phyloP scores from a whole-genome alignment of 2,329 filamentous ascomycete species.

The Botrytis tulipae region DNA sequence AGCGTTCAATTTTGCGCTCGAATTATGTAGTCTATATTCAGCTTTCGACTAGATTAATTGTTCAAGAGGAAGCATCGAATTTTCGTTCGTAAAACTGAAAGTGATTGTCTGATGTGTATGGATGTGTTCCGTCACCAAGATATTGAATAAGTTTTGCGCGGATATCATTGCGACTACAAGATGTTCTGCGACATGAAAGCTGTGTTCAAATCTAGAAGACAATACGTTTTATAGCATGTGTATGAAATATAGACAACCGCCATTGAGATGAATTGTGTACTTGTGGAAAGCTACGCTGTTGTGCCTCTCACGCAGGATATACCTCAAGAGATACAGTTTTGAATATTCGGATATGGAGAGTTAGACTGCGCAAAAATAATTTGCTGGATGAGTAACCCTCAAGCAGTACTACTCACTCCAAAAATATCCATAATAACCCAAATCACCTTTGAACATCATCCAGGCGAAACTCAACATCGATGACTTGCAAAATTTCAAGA shows the following conservation, averaged over 20 bases:
- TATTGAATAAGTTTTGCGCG: background rate
- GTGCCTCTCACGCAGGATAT: background rate
- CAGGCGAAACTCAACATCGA: background rate
- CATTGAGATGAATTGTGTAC: background rate
- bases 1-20: rapidly evolving
- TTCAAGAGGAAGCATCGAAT: background rate
- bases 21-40: background rate
- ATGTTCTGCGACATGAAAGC: background rate
- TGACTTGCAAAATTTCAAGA: background rate
- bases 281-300: background rate
- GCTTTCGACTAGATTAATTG: background rate
- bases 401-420: background rate
- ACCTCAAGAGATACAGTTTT: background rate
- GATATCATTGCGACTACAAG: rapidly evolving
- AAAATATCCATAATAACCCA: background rate
- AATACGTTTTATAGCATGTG: background rate
- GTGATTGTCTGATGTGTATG: background rate
- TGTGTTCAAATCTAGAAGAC: background rate
- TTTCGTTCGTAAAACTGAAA: background rate
- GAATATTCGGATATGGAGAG: background rate
- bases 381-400: rapidly evolving
- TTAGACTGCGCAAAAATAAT: background rate
- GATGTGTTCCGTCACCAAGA: background rate
- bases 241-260: background rate
- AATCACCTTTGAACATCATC: too few relatives aligned